Evolutionary conservation across 2,329 filamentous ascomycete genomes (phyloP).

Genomic region (Aureobasidium mangrovei): DNA sequence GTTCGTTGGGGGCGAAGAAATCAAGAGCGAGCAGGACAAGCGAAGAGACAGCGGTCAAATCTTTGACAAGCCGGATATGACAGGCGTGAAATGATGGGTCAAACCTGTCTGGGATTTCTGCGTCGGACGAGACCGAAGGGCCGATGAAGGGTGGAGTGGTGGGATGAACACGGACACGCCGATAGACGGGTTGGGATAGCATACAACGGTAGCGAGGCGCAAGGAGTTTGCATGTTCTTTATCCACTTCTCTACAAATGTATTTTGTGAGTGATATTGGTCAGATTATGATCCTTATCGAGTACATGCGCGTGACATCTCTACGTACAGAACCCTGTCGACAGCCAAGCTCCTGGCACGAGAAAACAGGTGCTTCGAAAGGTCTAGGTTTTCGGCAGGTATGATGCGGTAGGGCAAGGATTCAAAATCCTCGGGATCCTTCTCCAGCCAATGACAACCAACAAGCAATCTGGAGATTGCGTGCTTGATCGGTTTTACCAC

Average conservation of each 20-base stretch:
- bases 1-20: constrained; percentile 44
- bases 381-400: no score
- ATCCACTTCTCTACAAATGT: no score
- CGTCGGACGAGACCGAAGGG: background rate
- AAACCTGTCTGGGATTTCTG: no score
- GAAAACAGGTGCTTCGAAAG: no score
- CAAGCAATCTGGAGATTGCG: background rate
- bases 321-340: no score
- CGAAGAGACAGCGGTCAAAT: constrained; percentile 5
- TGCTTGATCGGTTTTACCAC: background rate
- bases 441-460: constrained; percentile 1
- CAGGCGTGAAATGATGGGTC: background rate
- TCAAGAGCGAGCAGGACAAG: constrained; percentile 19
- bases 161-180: background rate
- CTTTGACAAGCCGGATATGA: background rate
- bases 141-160: background rate
- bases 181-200: background rate
- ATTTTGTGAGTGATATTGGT: no score
- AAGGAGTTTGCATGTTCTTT: background rate
- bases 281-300: no score
- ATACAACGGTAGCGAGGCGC: constrained; percentile 3
- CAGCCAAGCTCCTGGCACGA: no score
- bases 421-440: background rate
- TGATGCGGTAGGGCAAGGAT: no score
- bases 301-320: no score